Percentiles rank a stretch among this genome's conserved stretches.
phyloP scores from a whole-genome alignment of 2,329 filamentous ascomycete genomes.

The Ophiostoma sp. region DNA sequence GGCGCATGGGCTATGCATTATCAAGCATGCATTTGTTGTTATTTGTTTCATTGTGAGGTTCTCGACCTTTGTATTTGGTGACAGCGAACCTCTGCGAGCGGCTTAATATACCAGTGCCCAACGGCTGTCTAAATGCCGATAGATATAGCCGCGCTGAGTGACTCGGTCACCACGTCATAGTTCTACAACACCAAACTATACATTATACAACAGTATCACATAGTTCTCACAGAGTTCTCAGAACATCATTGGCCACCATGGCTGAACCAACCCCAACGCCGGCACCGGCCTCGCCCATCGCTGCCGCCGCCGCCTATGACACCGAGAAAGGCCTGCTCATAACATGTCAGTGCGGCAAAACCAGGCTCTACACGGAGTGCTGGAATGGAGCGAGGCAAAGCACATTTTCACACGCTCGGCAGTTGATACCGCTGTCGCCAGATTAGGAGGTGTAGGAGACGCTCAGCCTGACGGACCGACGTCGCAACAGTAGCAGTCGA shows the following conservation, averaged over 20 bases:
- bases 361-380: constrained; percentile 4
- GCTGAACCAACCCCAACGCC: constrained; percentile 1
- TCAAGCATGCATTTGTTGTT: neutral
- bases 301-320: neutral
- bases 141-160: too few species aligned
- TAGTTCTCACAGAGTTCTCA: too few species aligned
- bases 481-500: neutral
- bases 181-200: too few species aligned
- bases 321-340: neutral
- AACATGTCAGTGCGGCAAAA: neutral
- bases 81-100: too few species aligned
- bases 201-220: too few species aligned
- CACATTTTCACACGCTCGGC: constrained; percentile 45
- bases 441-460: constrained; percentile 26
- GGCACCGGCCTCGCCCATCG: neutral
- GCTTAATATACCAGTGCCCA: too few species aligned
- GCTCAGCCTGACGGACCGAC: neutral
- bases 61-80: too few species aligned
- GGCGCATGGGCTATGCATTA: neutral
- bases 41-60: neutral
- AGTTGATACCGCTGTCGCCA: constrained; percentile 41
- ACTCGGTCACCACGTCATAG: too few species aligned
- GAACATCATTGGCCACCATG: neutral
- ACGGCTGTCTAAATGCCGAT: too few species aligned
- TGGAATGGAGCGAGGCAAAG: constrained; percentile 37